phyloP scores from a whole-genome alignment of 208 protist genomes.

The Wallacemonas sp. region DNA sequence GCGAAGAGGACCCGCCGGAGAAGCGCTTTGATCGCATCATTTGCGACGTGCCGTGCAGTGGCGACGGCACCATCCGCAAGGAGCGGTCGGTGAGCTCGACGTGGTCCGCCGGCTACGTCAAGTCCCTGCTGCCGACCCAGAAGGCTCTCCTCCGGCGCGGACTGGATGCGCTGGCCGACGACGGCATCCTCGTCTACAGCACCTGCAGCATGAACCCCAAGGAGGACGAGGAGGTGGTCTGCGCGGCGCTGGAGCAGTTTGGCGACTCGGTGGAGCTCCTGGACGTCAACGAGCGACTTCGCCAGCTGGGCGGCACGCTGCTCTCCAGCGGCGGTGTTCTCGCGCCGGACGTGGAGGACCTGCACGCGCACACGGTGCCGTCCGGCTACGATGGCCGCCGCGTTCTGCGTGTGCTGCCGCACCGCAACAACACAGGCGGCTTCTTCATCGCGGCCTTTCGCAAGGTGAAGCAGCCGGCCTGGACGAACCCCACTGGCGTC shows the following conservation, averaged over 20 bases:
- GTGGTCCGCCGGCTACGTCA: conserved; percentile 87
- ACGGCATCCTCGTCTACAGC: conserved; percentile 95
- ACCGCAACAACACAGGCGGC: conserved; percentile 88
- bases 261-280: conserved; percentile 81
- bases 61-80: conserved; percentile 96
- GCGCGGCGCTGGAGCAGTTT: conserved; percentile 75
- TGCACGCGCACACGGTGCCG: conserved; percentile 43
- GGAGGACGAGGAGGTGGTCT: conserved; percentile 97
- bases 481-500: conserved; percentile 37
- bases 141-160: conserved; percentile 85
- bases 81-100: conserved; percentile 75
- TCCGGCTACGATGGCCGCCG: conserved; percentile 66
- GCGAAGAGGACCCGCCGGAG: conserved; percentile 31
- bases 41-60: conserved; percentile 96
- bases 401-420: conserved; percentile 84
- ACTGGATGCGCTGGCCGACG: conserved; percentile 76
- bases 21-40: conserved; percentile 91
- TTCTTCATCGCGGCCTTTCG: conserved; percentile 92
- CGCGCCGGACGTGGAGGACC: conserved; percentile 49
- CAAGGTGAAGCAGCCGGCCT: conserved; percentile 59
- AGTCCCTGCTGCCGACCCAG: conserved; percentile 89
- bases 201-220: conserved; percentile 97
- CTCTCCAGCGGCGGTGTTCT: conserved; percentile 71
- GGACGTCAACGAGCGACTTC: conserved; percentile 73
- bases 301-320: conserved; percentile 42